Percentiles rank a stretch among this genome's conserved stretches.
Conservation (phyloP, 2,329 filamentous ascomycete genomes). For the Escovopsis sp. region DNA sequence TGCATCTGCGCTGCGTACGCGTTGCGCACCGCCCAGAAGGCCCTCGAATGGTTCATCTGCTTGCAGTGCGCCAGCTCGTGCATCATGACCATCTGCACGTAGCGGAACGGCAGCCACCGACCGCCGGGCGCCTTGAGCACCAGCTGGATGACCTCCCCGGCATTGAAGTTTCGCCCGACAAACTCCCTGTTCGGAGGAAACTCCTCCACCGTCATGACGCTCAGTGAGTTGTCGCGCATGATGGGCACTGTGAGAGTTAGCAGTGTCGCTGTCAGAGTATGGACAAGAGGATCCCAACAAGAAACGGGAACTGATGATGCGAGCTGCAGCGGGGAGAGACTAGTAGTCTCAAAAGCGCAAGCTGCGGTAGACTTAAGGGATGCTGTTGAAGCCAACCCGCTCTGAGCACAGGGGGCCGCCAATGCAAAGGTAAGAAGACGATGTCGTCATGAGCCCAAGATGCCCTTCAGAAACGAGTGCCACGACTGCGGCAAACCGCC, state of each 20-base stretch:
- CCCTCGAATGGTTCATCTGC: conserved; percentile 77
- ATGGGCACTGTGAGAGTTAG: conserved; percentile 55
- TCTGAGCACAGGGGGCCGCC: too few species aligned
- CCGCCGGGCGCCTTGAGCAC: conserved; percentile 56
- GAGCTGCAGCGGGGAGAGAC: too few species aligned
- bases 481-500: too few species aligned
- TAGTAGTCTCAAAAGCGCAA: too few species aligned
- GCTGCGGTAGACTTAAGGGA: too few species aligned
- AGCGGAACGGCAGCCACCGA: conserved; percentile 65
- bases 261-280: too few species aligned
- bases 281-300: too few species aligned
- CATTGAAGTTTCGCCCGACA: conserved; percentile 80
- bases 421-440: too few species aligned
- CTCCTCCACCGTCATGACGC: conserved; percentile 60
- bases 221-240: conserved; percentile 50
- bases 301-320: too few species aligned
- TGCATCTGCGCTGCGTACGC: conserved; percentile 57
- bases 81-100: conserved; percentile 93
- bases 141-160: conserved; percentile 72
- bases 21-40: conserved; percentile 70
- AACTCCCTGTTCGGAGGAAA: conserved; percentile 71
- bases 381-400: too few species aligned
- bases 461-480: too few species aligned
- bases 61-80: conserved; percentile 80
- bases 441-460: too few species aligned